phyloP scores from a whole-genome alignment of 2,329 filamentous ascomycete species.

The Aspergillaceae sp. region DNA sequence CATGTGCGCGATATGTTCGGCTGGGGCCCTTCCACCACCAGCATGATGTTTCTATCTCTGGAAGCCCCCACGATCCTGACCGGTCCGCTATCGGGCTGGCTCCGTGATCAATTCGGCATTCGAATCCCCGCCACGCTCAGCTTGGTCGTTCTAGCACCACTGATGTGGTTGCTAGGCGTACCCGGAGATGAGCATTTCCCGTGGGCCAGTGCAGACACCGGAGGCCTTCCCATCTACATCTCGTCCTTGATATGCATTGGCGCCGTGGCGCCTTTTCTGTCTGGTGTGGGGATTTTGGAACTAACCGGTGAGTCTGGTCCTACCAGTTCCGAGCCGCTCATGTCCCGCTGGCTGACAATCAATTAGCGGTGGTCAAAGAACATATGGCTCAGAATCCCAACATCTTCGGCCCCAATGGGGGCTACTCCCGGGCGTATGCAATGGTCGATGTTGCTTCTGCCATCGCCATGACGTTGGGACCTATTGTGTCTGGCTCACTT shows the following conservation, averaged over 20 bases:
- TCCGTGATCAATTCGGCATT: constrained; percentile 21
- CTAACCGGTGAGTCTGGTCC: constrained; percentile 15
- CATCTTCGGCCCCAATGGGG: constrained; percentile 20
- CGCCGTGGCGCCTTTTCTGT: constrained; percentile 12
- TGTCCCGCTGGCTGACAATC: not conserved
- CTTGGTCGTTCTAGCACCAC: constrained; percentile 9
- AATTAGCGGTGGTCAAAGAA: constrained; percentile 12
- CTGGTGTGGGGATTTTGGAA: constrained; percentile 20
- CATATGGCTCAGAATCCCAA: constrained; percentile 11
- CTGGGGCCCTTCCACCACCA: constrained; percentile 48
- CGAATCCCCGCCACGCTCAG: constrained; percentile 14
- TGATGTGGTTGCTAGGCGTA: constrained; percentile 18
- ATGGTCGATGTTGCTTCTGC: constrained; percentile 15
- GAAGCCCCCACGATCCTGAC: constrained; percentile 50
- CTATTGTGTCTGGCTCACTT: constrained; percentile 13
- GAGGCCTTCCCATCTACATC: constrained; percentile 15
- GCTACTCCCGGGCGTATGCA: constrained; percentile 15
- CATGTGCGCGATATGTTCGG: constrained; percentile 46
- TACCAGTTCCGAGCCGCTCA: not conserved
- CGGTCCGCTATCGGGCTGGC: constrained; percentile 50
- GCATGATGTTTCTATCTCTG: constrained; percentile 49
- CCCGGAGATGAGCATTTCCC: constrained; percentile 16
- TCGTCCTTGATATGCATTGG: constrained; percentile 12
- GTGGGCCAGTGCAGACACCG: constrained; percentile 13
- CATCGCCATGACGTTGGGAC: constrained; percentile 16